Evolutionary conservation across 2,329 filamentous ascomycete genomes (phyloP).

Genomic region (Dactylellina cionopaga): DNA sequence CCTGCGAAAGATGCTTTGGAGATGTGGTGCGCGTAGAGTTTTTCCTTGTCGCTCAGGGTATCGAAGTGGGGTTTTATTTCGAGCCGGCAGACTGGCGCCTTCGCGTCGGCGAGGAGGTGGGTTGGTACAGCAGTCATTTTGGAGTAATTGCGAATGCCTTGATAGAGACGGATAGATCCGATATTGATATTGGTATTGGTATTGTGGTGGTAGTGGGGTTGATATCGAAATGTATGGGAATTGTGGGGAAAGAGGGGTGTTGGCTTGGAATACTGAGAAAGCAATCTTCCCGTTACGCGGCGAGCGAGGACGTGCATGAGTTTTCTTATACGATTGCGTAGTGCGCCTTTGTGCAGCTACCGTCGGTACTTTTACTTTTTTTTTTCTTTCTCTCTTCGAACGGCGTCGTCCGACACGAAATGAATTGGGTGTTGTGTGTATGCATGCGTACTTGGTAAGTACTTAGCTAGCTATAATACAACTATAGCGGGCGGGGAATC

Average conservation of each 20-base stretch:
- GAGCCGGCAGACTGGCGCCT: conserved; percentile 85
- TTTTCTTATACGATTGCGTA: background rate
- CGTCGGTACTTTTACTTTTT: conserved; percentile 7
- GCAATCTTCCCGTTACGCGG: conserved; percentile 21
- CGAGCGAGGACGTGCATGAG: conserved; percentile 42
- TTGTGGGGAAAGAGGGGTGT: conserved; percentile 9
- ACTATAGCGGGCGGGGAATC: conserved; percentile 21
- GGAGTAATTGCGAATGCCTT: background rate
- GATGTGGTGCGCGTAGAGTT: conserved; percentile 90
- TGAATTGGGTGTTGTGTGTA: background rate
- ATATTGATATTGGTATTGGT: background rate
- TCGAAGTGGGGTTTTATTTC: conserved; percentile 95
- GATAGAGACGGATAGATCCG: background rate
- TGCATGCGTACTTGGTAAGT: too few relatives aligned
- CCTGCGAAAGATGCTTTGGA: conserved; percentile 78
- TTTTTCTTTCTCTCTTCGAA: too few relatives aligned
- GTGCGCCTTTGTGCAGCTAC: conserved; percentile 6
- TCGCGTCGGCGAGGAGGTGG: conserved; percentile 80
- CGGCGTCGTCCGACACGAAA: conserved; percentile 24
- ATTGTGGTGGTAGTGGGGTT: background rate
- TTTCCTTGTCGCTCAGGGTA: conserved; percentile 76
- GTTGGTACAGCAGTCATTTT: conserved; percentile 34
- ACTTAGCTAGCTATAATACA: too few relatives aligned
- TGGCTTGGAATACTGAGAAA: conserved; percentile 40
- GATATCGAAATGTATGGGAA: background rate